Base-by-base conservation (phyloP, 1,139 yeast species). In the Sugiyamaella pinicola region DNA sequence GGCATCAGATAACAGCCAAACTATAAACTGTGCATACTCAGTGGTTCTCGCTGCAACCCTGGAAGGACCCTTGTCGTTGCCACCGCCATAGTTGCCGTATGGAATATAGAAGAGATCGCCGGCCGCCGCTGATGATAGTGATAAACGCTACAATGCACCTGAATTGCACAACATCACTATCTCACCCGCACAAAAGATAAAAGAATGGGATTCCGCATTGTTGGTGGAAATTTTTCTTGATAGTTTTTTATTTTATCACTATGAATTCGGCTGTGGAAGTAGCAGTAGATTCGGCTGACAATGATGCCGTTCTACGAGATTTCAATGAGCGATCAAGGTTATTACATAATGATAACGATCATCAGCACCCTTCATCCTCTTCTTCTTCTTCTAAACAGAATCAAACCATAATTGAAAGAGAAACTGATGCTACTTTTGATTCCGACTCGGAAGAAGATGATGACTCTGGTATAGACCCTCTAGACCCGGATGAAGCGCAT, bases 271-370 rank as follows among this genome's bases (percentile, higher is more conserved):
- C 22, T 6, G n/a, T 33, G 2, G 46, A 26, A 9, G 46, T n/a
- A 21, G 51, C 46, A 7, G 46, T 40, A 3, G 51, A 38, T 21
- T 39, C 51, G 21, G 51, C 51, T 31, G 45, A 37, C n/a, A 47
- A 47, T 40, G 51, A 47, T 31, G 51, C 46, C 12, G 40, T 22
- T 15, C 35, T 35, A 18, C 18, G 49, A 35, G 49, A 46, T 9
- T 28, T 26, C 13, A 45, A 45, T 15, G 43, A 46, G 28, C 35
- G 34, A n/a, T 37, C 43, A 9, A 24, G 43, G 28, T 21, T 46
- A n/a, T 18, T 46, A 17, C 31, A 26, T 26, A 7, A n/a, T n/a
- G n/a, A 24, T 24, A 24, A 9, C 28, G 8, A 24, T 24, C 28
- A 24, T 24, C 8, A 6, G 6, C 28, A 24, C 28, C 9, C 28